Base-by-base conservation (phyloP, 768 basidiomycete species). In the Lactarius hatsudake region DNA sequence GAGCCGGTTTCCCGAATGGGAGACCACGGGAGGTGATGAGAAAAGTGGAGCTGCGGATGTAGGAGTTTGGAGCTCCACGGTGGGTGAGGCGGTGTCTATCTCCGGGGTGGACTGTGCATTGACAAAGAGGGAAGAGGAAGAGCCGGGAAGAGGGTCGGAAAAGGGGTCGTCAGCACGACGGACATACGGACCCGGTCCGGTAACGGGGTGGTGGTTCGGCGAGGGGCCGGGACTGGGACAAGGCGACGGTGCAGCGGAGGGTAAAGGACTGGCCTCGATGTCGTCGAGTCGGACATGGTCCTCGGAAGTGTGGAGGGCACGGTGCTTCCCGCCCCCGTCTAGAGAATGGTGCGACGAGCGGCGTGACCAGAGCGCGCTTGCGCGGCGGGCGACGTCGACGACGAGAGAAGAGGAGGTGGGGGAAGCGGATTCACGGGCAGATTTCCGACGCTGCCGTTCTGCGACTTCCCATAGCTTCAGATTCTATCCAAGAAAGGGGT, bases 391-490 rank as follows among this genome's bases (percentile, higher is more conserved):
- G 65, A 90, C 81, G 65, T 83, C 83, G 26, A 79, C 76, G 45
- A 91, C 75, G n/a, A 89, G 71, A 3, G 89, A 86, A 5, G 82
- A 72, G 23, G 71, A 55, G 12, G 74, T 53, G 30, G 71, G 42
- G 23, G 76, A 70, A 6, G 72, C 15, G 2, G 88, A 86, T 64
- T 87, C 88, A 63, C 92, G 83, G 3, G 84, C 87, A 42, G 84
- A 82, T 76, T 87, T 93, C 78, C 92, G 84, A 66, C 90, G 83
- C 71, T 86, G 87, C 23, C 89, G 83, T 73, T 94, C 92, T 48
- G 86, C 86, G 56, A 86, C 78, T 71, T 94, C 92, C 93, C 91
- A 94, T 53, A 83, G 83, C 70, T 83, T 81, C 32, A 94, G 80
- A 66, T 86, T 94, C 92, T 94, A 51, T 53, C 56, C 26, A 68